Percentiles rank a stretch among this genome's conserved stretches.
Conservation (phyloP, 805 yeast species). For the Starmerella apis region DNA sequence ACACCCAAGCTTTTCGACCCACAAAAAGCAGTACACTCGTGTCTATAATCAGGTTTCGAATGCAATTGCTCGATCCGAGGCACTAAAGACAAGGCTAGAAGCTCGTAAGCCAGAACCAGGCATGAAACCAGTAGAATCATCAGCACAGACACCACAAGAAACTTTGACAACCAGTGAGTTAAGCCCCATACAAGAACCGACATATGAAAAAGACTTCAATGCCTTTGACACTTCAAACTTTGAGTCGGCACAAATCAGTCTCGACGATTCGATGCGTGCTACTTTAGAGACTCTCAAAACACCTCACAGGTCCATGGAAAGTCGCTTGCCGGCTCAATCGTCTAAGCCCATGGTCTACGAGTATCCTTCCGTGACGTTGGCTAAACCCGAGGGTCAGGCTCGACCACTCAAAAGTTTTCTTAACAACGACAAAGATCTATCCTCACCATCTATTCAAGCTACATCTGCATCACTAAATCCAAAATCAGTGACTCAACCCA, state of each 20-base stretch:
- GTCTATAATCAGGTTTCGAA: slow-evolving; percentile 20
- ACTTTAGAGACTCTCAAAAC: not conserved
- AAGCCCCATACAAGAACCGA: not conserved
- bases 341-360: not conserved
- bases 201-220: not conserved
- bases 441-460: not conserved
- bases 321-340: not conserved
- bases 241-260: not conserved
- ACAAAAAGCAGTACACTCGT: slow-evolving; percentile 15
- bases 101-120: slow-evolving; percentile 6
- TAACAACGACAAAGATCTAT: too few species aligned
- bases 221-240: not conserved
- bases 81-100: slow-evolving; percentile 23
- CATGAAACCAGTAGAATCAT: not conserved
- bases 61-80: slow-evolving; percentile 28
- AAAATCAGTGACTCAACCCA: not conserved
- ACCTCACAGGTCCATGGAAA: not conserved
- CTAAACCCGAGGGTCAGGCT: not conserved
- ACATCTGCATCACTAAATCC: not conserved
- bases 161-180: too few species aligned
- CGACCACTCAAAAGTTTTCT: not conserved
- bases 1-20: slow-evolving; percentile 38
- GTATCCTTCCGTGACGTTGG: not conserved
- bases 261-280: slow-evolving; percentile 4
- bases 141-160: not conserved